phyloP scores from a whole-genome alignment of 2,329 filamentous ascomycete genomes.

The Colletotrichum aenigma region DNA sequence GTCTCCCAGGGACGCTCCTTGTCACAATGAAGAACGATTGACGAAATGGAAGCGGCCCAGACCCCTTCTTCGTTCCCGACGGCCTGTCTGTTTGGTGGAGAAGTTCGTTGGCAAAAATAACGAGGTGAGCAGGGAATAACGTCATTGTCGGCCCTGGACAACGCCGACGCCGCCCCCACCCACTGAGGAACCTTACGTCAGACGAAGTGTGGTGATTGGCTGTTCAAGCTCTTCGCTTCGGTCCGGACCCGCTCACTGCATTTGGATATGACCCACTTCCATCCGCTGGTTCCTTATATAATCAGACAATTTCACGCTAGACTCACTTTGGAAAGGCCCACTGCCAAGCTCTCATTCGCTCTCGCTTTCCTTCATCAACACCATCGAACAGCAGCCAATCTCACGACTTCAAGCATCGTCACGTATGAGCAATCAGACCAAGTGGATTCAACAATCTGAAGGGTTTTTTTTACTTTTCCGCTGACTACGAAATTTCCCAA shows the following conservation, averaged over 20 bases:
- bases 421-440: not conserved
- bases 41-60: not conserved
- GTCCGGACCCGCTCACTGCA: not conserved
- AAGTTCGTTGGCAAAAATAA: not conserved
- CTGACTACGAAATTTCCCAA: fast-evolving
- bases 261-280: not conserved
- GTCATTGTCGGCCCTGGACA: not conserved
- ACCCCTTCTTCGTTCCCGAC: not conserved
- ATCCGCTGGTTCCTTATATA: not conserved
- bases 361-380: not conserved
- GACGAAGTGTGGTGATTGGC: not conserved
- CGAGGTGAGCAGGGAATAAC: not conserved
- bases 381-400: not conserved
- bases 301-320: fast-evolving
- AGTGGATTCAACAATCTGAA: not conserved
- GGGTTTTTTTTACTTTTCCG: not conserved
- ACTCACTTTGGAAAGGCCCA: not conserved
- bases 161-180: not conserved
- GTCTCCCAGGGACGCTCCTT: not conserved
- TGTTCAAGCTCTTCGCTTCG: not conserved
- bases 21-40: not conserved
- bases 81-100: not conserved
- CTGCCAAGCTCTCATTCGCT: not conserved
- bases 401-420: not conserved
- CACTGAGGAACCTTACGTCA: not conserved